Percentiles rank a stretch among this genome's conserved stretches.
These are phyloP conservation scores for Acorus gramineus DNA, from an alignment of 106 monocot species.

Conservation along the genomic window DNA sequence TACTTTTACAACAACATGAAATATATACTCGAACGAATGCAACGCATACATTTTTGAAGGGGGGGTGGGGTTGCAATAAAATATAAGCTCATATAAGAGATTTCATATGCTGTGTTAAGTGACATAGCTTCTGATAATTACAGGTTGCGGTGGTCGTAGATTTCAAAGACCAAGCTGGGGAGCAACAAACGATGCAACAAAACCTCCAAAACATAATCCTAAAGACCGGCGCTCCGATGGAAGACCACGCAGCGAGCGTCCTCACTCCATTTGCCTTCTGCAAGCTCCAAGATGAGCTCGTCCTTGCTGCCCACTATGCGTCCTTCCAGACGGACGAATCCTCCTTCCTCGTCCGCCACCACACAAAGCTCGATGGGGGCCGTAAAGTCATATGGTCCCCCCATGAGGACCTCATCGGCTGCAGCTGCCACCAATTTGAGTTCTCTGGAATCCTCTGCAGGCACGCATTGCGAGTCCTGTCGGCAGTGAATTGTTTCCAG, in stretches of 20 bases:
- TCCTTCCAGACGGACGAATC: slow-evolving; percentile 54
- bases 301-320: slow-evolving; percentile 55
- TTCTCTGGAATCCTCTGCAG: slow-evolving; percentile 68
- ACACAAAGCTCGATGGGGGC: slow-evolving; percentile 52
- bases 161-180: slow-evolving; percentile 56
- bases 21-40: no score
- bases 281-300: slow-evolving; percentile 82
- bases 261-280: slow-evolving; percentile 75
- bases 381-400: slow-evolving; percentile 50
- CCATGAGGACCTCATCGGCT: slow-evolving; percentile 45
- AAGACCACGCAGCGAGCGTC: slow-evolving; percentile 56
- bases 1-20: no score
- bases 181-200: slow-evolving; percentile 63
- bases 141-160: slow-evolving; percentile 56
- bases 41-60: no score
- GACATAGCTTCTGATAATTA: neutral
- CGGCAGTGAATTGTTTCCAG: slow-evolving; percentile 67
- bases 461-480: slow-evolving; percentile 66
- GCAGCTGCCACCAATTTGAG: slow-evolving; percentile 76
- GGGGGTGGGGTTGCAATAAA: no score
- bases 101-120: no score
- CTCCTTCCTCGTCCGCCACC: slow-evolving; percentile 56
- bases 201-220: slow-evolving; percentile 59
- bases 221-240: slow-evolving; percentile 74
- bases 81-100: no score